Conservation (phyloP, 139 green algal genomes). For the Chlorella sp. region DNA sequence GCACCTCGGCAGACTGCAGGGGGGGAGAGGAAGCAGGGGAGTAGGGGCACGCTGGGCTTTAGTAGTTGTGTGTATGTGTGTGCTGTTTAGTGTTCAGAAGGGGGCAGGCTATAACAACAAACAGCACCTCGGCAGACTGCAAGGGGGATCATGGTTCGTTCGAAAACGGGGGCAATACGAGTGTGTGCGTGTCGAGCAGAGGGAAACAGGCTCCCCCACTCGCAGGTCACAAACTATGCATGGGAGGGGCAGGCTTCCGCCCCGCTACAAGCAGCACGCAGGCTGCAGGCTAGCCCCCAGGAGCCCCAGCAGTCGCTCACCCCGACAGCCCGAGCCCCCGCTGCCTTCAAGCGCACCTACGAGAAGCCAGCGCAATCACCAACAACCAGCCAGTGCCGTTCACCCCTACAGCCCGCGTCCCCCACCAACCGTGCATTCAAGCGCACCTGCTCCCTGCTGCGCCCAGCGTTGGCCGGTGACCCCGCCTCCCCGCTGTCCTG, state of each 20-base stretch:
- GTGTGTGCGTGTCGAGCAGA: not conserved
- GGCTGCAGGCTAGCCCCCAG: no score
- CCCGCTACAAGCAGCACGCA: no score
- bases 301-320: not conserved
- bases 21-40: not conserved
- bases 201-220: not conserved
- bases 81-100: not conserved
- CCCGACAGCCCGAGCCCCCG: not conserved
- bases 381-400: no score
- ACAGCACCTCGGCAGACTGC: not conserved
- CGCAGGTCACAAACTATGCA: no score
- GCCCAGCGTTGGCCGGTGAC: not conserved
- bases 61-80: not conserved
- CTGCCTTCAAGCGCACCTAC: no score
- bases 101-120: no score
- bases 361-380: no score
- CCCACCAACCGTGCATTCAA: no score
- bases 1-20: constrained; percentile 13
- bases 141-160: no score
- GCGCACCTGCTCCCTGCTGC: not conserved
- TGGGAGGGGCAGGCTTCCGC: no score
- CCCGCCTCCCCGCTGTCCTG: not conserved
- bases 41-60: not conserved
- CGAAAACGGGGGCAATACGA: no score
- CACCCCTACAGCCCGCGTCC: no score